phyloP scores from a whole-genome alignment of 495 filamentous ascomycete species.

The Aspergillus bridgeri region DNA sequence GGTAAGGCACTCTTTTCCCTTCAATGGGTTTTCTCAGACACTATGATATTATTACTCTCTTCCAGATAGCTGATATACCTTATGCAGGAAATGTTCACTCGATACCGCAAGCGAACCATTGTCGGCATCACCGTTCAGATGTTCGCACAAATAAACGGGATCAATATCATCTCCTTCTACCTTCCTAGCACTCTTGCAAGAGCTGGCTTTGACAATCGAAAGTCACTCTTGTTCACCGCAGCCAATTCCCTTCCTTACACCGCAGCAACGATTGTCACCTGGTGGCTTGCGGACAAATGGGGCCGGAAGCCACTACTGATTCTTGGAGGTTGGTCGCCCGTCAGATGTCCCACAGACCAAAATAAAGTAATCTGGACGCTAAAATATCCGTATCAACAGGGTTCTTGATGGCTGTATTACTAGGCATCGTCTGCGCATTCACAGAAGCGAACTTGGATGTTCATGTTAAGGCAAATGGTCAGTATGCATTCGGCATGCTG shows the following conservation, averaged over 20 bases:
- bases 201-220: constrained; percentile 27
- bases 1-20: constrained; percentile 6
- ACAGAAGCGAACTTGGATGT: constrained; percentile 19
- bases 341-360: too few species aligned
- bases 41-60: too few species aligned
- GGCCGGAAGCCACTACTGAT: constrained; percentile 41
- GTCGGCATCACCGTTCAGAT: constrained; percentile 32
- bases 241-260: constrained; percentile 30
- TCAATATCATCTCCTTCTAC: constrained; percentile 36
- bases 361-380: neutral
- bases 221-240: constrained; percentile 25
- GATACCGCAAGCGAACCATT: constrained; percentile 29
- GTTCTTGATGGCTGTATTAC: constrained; percentile 23
- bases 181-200: constrained; percentile 27
- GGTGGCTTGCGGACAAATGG: constrained; percentile 33
- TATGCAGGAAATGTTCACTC: constrained; percentile 32
- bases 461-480: constrained; percentile 22
- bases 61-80: too few species aligned
- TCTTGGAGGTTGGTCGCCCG: constrained; percentile 19
- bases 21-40: too few species aligned
- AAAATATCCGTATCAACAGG: constrained; percentile 12
- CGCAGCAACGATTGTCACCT: constrained; percentile 26
- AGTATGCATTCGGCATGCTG: constrained; percentile 41
- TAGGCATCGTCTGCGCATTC: constrained; percentile 27
- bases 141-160: constrained; percentile 34